Percentiles rank a stretch among this genome's conserved stretches.
phyloP scores from a whole-genome alignment of 306 rosid genomes.

The Fagus sylvatica region DNA sequence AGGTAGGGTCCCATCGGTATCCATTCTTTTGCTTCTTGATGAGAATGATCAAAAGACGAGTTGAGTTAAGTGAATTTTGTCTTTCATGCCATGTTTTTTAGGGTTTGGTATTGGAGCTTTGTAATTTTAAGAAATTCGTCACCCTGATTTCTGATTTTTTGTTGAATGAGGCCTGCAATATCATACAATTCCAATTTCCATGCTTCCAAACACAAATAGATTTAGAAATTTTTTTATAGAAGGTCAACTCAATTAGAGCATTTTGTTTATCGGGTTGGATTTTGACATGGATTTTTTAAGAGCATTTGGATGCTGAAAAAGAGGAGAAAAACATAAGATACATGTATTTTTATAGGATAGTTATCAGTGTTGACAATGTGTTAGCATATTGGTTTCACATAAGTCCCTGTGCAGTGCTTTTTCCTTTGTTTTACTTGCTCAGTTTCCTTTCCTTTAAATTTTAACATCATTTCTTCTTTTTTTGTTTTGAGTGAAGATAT shows the following conservation, averaged over 20 bases:
- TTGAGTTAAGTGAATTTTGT: background rate
- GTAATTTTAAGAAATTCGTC: background rate
- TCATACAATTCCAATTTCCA: background rate
- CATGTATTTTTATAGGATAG: background rate
- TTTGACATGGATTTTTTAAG: too few relatives aligned
- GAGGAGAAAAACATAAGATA: background rate
- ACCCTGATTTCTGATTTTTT: background rate
- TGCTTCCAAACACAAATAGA: background rate
- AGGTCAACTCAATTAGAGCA: too few relatives aligned
- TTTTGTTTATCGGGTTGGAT: too few relatives aligned
- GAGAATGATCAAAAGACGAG: background rate
- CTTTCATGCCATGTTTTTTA: background rate
- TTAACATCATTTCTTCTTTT: too few relatives aligned
- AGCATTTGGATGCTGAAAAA: too few relatives aligned
- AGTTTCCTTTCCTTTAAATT: too few relatives aligned
- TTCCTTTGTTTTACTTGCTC: too few relatives aligned
- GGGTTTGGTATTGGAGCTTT: too few relatives aligned
- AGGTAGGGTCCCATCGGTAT: too few relatives aligned
- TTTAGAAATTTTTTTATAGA: background rate
- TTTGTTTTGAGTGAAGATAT: too few relatives aligned
- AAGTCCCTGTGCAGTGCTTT: background rate
- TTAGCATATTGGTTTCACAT: background rate
- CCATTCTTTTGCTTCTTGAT: background rate
- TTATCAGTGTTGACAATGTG: background rate
- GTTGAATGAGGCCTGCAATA: background rate